These are phyloP conservation scores for Venustampulla echinocandica DNA, from an alignment of 495 filamentous ascomycete genomes.

Conservation along the genomic window DNA sequence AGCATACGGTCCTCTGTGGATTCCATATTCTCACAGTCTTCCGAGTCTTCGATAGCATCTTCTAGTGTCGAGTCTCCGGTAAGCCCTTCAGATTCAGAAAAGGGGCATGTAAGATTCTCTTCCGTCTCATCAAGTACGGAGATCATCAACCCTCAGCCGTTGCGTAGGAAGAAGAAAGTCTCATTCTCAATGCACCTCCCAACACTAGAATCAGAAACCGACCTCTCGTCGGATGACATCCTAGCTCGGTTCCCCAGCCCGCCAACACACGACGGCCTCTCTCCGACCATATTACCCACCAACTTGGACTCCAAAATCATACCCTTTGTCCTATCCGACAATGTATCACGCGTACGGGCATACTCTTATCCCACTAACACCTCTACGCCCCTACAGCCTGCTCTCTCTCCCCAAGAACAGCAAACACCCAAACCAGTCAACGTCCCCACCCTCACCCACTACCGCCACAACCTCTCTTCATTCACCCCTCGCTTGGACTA, in stretches of 20 bases:
- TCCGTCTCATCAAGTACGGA: conserved; percentile 23
- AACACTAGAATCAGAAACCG: conserved; percentile 36
- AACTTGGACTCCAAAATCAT: conserved; percentile 11
- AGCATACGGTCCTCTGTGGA: conserved; percentile 37
- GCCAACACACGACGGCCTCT: background rate
- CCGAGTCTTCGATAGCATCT: conserved; percentile 30
- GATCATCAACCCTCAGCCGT: conserved; percentile 21
- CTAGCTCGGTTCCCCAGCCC: background rate
- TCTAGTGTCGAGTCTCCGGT: conserved; percentile 24
- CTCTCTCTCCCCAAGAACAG: too few species aligned
- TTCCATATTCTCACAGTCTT: conserved; percentile 36
- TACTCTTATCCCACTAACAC: background rate
- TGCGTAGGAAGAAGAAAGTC: conserved; percentile 40
- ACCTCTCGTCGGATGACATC: conserved; percentile 24
- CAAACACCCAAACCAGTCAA: too few species aligned
- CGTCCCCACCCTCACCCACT: conserved; percentile 30
- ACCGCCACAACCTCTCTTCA: conserved; percentile 31
- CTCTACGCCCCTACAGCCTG: conserved; percentile 9
- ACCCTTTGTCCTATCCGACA: background rate
- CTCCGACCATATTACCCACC: conserved; percentile 12
- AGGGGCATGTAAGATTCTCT: background rate
- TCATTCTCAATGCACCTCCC: conserved; percentile 39
- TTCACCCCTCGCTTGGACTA: conserved; percentile 25
- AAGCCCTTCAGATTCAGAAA: conserved; percentile 29
- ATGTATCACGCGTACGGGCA: too few species aligned